Percentiles rank a stretch among this genome's conserved stretches.
phyloP scores from a whole-genome alignment of 2,329 filamentous ascomycete species.

The Torrubiellomyces zombiae region DNA sequence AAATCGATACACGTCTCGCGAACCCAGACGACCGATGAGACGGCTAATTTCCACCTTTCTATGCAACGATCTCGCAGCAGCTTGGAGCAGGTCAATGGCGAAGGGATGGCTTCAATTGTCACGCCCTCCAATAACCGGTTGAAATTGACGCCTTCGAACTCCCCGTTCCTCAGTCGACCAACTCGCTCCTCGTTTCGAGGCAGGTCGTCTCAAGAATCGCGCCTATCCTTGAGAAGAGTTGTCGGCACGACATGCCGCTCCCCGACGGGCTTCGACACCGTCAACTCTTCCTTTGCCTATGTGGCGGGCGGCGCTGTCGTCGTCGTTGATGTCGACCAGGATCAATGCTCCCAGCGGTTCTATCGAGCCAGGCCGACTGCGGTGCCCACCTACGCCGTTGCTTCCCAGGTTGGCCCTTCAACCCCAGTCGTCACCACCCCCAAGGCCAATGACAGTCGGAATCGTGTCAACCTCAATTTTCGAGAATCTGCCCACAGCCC shows the following conservation, averaged over 20 bases:
- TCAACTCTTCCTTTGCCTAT: slow-evolving; percentile 68
- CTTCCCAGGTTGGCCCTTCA: slow-evolving; percentile 32
- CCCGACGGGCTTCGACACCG: slow-evolving; percentile 72
- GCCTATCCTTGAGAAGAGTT: slow-evolving; percentile 63
- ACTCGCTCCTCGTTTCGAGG: slow-evolving; percentile 45
- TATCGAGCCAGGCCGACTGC: slow-evolving; percentile 74
- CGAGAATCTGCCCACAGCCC: slow-evolving; percentile 30
- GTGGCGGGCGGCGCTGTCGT: slow-evolving; percentile 91
- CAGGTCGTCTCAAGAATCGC: slow-evolving; percentile 31
- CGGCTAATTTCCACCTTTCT: background rate
- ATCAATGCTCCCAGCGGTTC: slow-evolving; percentile 62
- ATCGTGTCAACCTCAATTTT: slow-evolving; percentile 29
- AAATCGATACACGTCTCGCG: too few species aligned
- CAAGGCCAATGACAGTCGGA: slow-evolving; percentile 47
- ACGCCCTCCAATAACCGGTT: slow-evolving; percentile 42
- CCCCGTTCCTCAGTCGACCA: slow-evolving; percentile 47
- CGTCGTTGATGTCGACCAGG: slow-evolving; percentile 60
- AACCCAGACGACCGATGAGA: too few species aligned
- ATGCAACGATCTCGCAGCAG: too few species aligned
- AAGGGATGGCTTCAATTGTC: slow-evolving; percentile 31
- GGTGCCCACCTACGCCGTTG: slow-evolving; percentile 43
- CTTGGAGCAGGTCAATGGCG: slow-evolving; percentile 41
- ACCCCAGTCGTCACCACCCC: slow-evolving; percentile 34
- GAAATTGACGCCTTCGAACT: slow-evolving; percentile 61
- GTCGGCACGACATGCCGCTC: slow-evolving; percentile 80